Percentiles rank a stretch among this genome's conserved stretches.
Conservation (phyloP, 805 yeast genomes). For the Kazachstania africana region DNA sequence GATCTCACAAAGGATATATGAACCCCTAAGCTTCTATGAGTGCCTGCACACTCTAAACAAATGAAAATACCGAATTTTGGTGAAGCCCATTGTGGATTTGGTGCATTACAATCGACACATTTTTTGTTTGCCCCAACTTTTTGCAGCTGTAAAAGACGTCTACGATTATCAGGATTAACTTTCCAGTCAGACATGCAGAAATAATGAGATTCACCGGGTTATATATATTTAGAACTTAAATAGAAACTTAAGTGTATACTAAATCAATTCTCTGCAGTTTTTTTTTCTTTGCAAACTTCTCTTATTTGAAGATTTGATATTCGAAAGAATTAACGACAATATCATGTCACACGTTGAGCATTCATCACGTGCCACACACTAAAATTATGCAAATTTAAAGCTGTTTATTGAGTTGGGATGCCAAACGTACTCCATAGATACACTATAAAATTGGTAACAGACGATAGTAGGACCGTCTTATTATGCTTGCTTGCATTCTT, state of each 20-base stretch:
- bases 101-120: slow-evolving; percentile 90
- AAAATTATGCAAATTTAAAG: no score
- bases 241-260: not conserved
- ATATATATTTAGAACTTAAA: not conserved
- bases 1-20: slow-evolving; percentile 94
- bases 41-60: slow-evolving; percentile 96
- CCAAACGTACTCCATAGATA: no score
- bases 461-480: no score
- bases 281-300: no score
- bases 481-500: no score
- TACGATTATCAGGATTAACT: slow-evolving; percentile 85
- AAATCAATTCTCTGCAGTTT: not conserved
- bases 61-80: slow-evolving; percentile 96
- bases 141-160: slow-evolving; percentile 66
- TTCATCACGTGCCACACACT: no score
- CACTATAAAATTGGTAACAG: no score
- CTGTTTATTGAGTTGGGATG: no score
- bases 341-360: no score
- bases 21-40: slow-evolving; percentile 91
- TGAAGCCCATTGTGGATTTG: slow-evolving; percentile 98
- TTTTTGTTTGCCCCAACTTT: slow-evolving; percentile 72
- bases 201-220: slow-evolving; percentile 2
- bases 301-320: no score
- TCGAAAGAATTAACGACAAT: no score
- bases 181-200: slow-evolving; percentile 65